Base-by-base conservation (phyloP, 2,329 filamentous ascomycete species). In the Akanthomyces dipterigenus region DNA sequence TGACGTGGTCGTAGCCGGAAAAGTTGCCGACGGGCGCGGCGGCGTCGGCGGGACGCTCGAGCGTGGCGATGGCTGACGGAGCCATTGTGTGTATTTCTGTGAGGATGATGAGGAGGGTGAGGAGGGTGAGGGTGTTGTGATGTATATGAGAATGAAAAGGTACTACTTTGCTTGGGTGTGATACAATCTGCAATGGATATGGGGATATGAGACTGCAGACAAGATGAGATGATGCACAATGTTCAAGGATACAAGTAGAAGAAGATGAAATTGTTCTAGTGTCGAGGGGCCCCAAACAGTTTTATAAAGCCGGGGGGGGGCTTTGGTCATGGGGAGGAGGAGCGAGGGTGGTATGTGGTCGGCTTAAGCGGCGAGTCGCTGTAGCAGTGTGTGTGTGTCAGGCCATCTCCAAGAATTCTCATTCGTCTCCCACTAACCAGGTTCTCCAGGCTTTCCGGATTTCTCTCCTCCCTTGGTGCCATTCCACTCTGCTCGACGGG, bases 1-100 rank as follows among this genome's bases (percentile, higher is more conserved):
- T 93, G 61, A 96, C 85, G 75, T 96, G 90, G 76, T 96, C 91
- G 74, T 96, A 97, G 71, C 91, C 92, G 64, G 85, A 84, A 78
- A 96, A 93, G 71, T 81, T 82, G 68, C 75, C 64, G 68, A 77
- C 68, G 68, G 80, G 76, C 68, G 82, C 79, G 51, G 84, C 77
- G 63, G 81, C 79, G 68, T 79, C 82, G 54, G 71, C 71, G 66
- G 77, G 73, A 64, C 79, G 78, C 67, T 75, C 74, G 58, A 72
- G 72, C 56, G 80, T 77, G 49, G 80, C 78, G 68, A 84, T 77
- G 63, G 83, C 83, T 66, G 83, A 84, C 64, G 85, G 84, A 66
- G 83, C 80, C 84, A 87, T 87, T 72, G 67, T 73, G 67, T 18
- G 51, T 20, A 22, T 31, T 26, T 31, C 14, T 31, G 20, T 24